Evolutionary conservation across 1,284 basidiomycete genomes (phyloP), one percentile per base, ranked within the genome.

Genomic region (Mycena citricolor): DNA sequence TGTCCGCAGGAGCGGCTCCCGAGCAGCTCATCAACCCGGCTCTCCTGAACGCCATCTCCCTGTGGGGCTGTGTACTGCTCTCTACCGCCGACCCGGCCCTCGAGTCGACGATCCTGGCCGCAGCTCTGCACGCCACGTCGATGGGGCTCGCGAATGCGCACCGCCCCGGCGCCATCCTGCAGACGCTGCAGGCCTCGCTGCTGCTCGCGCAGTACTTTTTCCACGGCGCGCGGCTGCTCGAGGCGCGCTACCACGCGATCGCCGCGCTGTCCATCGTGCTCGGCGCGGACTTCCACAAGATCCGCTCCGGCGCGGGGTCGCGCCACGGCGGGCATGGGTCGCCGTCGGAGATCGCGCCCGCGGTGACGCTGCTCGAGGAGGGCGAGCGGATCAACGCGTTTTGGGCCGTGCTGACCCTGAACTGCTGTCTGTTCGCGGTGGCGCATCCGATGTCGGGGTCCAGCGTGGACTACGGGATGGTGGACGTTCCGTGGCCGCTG

Each of bases 321-420:
- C 47, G 76, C 31, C 64, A 74, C 51, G 61, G 60, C 35, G 61
- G 64, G 7, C 45, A 57, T 17, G 23, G 52, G 40, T 13, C 52
- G 30, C 37, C 51, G 0, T 25, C 32, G 16, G 47, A 42, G 21
- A 32, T 56, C 2, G 43, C 42, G 10, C 55, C 73, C 19, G 62
- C 66, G 4, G 58, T 61, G 0, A 61, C 72, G 1, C 43, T 52
- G 7, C 55, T 70, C 4, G 76, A 78, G 42, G 65, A 67, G 10
- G 71, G 69, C 7, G 76, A 78, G 48, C 61, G 74, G 12, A 64
- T 74, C 13, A 62, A 68, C 32, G 68, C 66, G 1, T 77, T 77
- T 39, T 79, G 77, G 75, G 55, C 61, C 5, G 61, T 68, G 2
- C 69, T 68, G 47, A 49, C 61, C 3, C 51, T 71, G 24, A 73